Base-by-base conservation (phyloP, 805 yeast genomes). In the Saccharomyces cerevisiae region DNA sequence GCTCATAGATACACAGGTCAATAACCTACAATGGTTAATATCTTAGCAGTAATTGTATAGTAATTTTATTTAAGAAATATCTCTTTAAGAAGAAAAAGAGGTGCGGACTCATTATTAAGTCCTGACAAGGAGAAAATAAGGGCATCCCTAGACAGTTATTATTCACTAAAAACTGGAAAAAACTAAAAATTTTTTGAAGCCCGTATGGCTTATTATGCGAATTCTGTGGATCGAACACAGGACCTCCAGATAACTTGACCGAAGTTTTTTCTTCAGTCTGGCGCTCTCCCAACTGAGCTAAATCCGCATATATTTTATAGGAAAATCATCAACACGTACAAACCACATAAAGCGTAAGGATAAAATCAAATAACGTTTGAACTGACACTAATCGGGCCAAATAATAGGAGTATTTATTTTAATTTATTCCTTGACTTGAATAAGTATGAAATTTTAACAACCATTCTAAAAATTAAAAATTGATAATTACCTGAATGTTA, bases 141-240 rank as follows among this genome's bases (percentile, higher is more conserved):
- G 1, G 6, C 4, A 29, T 29, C 2, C 13, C 13, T 29, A 26
- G 5, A 5, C 27, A 26, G 4, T 5, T 26, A 26, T 26, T 26
- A 26, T 26, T 26, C n/a, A n/a, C n/a, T n/a, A n/a, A n/a, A n/a
- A n/a, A n/a, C n/a, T n/a, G n/a, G n/a, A n/a, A n/a, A n/a, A n/a
- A n/a, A n/a, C n/a, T n/a, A n/a, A n/a, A n/a, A n/a, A n/a, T n/a
- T n/a, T n/a, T n/a, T n/a, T n/a, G n/a, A n/a, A n/a, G n/a, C n/a
- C n/a, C n/a, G n/a, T n/a, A n/a, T n/a, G n/a, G n/a, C n/a, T 26
- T 26, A 26, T 26, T 26, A 63, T 79, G 84, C 84, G 81, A 77
- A 71, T 78, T 79, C 80, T 82, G 88, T 81, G 89, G 88, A 81
- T 84, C 85, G 89, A 84, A 84, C 88, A 81, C 88, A 82, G 84